Conservation (phyloP, 306 rosid species). For the Canavalia gladiata region DNA sequence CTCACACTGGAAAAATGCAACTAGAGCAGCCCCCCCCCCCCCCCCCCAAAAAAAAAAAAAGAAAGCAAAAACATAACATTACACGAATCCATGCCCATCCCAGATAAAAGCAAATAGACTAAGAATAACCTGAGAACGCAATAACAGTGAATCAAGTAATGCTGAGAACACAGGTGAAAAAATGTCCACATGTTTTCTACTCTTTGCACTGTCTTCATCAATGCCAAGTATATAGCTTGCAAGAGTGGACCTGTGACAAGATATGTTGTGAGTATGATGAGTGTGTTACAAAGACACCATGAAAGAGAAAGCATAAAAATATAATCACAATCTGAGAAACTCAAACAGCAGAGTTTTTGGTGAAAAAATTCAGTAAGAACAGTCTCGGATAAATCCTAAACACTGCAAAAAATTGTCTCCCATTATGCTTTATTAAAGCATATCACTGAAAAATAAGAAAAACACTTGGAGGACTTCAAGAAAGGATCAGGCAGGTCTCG, state of each 20-base stretch:
- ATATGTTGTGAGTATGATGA: conserved; percentile 40
- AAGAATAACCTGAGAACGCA: conserved; percentile 86
- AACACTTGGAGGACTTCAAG: conserved; percentile 7
- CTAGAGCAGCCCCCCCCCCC: background rate
- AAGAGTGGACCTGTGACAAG: conserved; percentile 79
- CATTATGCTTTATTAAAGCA: background rate
- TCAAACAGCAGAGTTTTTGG: conserved; percentile 10
- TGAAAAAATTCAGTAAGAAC: background rate
- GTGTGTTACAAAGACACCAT: conserved; percentile 11
- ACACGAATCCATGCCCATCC: conserved; percentile 13
- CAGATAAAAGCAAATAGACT: conserved; percentile 47
- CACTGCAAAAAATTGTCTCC: conserved; percentile 17
- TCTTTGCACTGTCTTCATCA: conserved; percentile 67
- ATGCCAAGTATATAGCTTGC: conserved; percentile 88
- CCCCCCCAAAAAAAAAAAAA: background rate
- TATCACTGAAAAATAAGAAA: conserved; percentile 16
- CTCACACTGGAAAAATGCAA: background rate
- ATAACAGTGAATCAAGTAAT: conserved; percentile 80
- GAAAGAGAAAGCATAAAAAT: conserved; percentile 1
- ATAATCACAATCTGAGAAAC: conserved; percentile 36
- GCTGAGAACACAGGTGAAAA: conserved; percentile 85
- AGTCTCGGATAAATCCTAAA: conserved; percentile 8
- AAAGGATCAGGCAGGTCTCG: conserved; percentile 16
- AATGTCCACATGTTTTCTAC: conserved; percentile 66
- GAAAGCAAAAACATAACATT: background rate